Percentiles rank a stretch among this genome's conserved stretches.
These are phyloP conservation scores for Calonectria fujianensis DNA, from an alignment of 2,329 filamentous ascomycete genomes.

Conservation along the genomic window DNA sequence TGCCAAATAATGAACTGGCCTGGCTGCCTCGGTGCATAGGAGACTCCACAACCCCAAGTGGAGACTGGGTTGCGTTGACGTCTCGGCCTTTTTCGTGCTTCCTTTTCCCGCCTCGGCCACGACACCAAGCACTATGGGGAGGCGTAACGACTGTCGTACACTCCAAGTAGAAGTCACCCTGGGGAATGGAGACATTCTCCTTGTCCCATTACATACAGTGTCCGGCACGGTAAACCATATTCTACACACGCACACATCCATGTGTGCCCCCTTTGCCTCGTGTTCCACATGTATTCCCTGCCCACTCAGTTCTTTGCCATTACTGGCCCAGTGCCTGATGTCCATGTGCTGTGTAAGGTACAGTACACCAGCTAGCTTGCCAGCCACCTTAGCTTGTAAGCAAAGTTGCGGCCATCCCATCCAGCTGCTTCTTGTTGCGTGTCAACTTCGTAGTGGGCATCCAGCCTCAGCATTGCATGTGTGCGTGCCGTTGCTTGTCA, in stretches of 20 bases:
- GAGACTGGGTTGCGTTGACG: conserved; percentile 29
- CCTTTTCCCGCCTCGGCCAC: conserved; percentile 18
- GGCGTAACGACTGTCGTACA: background rate
- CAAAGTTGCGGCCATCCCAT: conserved; percentile 3
- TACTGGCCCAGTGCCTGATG: conserved; percentile 19
- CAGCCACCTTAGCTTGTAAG: conserved; percentile 14
- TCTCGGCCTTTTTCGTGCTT: conserved; percentile 18
- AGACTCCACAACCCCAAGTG: conserved; percentile 33
- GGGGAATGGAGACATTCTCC: background rate
- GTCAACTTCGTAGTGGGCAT: conserved; percentile 29
- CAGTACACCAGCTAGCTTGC: conserved; percentile 19
- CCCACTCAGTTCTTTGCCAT: conserved; percentile 18
- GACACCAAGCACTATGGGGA: conserved; percentile 6
- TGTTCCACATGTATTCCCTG: conserved; percentile 32
- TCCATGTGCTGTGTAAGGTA: conserved; percentile 25
- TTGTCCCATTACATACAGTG: background rate
- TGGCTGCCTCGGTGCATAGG: conserved; percentile 3
- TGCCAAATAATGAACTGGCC: conserved; percentile 18
- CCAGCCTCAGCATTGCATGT: conserved; percentile 16
- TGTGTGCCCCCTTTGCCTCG: conserved; percentile 5
- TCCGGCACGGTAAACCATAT: background rate
- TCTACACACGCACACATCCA: conserved; percentile 10
- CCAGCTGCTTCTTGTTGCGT: conserved; percentile 29
- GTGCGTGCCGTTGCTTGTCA: conserved; percentile 18
- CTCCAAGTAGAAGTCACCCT: background rate